Conservation (phyloP, 306 rosid genomes). For the Neltuma alba region DNA sequence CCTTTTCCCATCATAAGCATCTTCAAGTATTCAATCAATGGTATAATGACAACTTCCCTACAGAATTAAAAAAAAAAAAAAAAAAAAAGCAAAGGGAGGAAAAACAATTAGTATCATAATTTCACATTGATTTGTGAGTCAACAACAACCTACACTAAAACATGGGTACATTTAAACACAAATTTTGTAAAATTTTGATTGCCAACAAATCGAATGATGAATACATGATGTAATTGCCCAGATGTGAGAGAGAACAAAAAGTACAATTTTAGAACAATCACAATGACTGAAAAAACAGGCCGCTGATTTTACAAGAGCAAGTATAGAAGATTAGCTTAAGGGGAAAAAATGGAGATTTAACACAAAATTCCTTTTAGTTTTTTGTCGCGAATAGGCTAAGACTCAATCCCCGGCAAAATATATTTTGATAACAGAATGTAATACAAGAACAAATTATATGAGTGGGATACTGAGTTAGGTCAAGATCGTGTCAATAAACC, state of each 20-base stretch:
- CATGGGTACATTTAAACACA: not conserved
- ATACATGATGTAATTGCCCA: not conserved
- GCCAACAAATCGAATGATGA: not conserved
- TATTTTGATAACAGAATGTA: no score
- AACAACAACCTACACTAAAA: not conserved
- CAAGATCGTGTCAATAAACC: no score
- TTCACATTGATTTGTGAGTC: not conserved
- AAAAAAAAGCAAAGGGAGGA: not conserved
- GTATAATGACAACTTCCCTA: constrained; percentile 28
- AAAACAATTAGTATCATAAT: constrained; percentile 24
- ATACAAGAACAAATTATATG: no score
- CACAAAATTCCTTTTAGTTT: no score
- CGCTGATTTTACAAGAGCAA: not conserved
- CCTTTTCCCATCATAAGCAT: constrained; percentile 42
- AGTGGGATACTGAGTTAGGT: no score
- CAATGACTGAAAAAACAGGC: not conserved
- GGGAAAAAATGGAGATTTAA: no score
- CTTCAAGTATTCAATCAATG: constrained; percentile 30
- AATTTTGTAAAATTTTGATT: not conserved
- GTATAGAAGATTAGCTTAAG: not conserved
- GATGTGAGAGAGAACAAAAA: constrained; percentile 1
- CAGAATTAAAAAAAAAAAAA: not conserved
- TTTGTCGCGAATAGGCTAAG: no score
- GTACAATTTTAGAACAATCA: constrained; percentile 9
- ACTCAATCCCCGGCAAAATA: no score